phyloP scores from a whole-genome alignment of 352 stramenopile genomes.

The Halophytophthora batemanensis region DNA sequence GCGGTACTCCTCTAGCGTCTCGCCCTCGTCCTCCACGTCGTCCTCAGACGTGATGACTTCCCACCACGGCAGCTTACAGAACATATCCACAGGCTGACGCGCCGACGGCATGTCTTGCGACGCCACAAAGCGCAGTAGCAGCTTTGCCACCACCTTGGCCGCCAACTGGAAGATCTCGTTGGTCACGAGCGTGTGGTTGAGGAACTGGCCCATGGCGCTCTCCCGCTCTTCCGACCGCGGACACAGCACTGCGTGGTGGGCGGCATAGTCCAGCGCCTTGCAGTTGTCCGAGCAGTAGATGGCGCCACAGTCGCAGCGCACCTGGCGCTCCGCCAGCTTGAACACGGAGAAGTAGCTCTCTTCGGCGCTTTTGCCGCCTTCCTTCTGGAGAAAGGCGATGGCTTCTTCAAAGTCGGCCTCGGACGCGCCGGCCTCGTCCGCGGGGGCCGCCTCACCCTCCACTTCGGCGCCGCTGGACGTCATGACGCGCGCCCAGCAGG shows the following conservation, averaged over 20 bases:
- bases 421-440: slow-evolving; percentile 41
- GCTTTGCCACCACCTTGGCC: slow-evolving; percentile 79
- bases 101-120: slow-evolving; percentile 53
- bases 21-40: slow-evolving; percentile 44
- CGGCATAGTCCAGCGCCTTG: slow-evolving; percentile 53
- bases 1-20: slow-evolving; percentile 69
- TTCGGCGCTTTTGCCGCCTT: slow-evolving; percentile 56
- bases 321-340: slow-evolving; percentile 45
- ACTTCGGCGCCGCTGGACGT: slow-evolving; percentile 31
- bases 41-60: slow-evolving; percentile 80
- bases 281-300: slow-evolving; percentile 88
- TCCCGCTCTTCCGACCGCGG: slow-evolving; percentile 27
- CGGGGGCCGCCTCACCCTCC: slow-evolving; percentile 37
- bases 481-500: slow-evolving; percentile 54
- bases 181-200: slow-evolving; percentile 78
- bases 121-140: slow-evolving; percentile 58
- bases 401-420: slow-evolving; percentile 52
- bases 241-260: slow-evolving; percentile 85
- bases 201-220: slow-evolving; percentile 74
- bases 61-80: slow-evolving; percentile 91
- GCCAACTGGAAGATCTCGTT: slow-evolving; percentile 94
- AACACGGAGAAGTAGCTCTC: slow-evolving; percentile 78
- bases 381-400: slow-evolving; percentile 60
- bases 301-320: slow-evolving; percentile 64
- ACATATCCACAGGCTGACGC: slow-evolving; percentile 74